phyloP scores from a whole-genome alignment of 805 yeast genomes.

The Nakazawaea ambrosiae region DNA sequence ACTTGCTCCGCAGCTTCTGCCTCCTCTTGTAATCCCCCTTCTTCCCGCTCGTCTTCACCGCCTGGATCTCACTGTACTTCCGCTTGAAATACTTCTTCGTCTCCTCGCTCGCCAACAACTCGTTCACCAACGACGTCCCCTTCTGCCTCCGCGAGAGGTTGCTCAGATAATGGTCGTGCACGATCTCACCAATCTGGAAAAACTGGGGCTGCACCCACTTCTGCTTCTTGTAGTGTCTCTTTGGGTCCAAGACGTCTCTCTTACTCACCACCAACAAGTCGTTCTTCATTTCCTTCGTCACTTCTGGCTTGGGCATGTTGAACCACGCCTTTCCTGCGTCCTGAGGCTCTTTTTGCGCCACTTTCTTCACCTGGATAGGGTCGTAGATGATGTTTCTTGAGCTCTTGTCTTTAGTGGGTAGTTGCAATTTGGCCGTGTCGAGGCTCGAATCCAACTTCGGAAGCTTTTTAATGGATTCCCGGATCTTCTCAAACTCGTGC shows the following conservation, averaged over 20 bases:
- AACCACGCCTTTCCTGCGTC: constrained; percentile 69
- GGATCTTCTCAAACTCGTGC: constrained; percentile 25
- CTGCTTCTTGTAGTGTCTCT: constrained; percentile 88
- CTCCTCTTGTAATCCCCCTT: constrained; percentile 59
- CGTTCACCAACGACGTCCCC: constrained; percentile 74
- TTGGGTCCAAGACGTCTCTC: constrained; percentile 90
- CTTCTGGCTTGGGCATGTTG: constrained; percentile 65
- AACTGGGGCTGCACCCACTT: constrained; percentile 70
- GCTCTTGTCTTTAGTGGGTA: constrained; percentile 11
- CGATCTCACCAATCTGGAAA: constrained; percentile 84
- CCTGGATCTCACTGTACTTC: constrained; percentile 76
- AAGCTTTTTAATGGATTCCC: constrained; percentile 25
- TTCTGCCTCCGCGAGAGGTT: constrained; percentile 66
- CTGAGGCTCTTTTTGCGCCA: constrained; percentile 14
- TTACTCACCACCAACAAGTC: constrained; percentile 76
- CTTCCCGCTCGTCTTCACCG: constrained; percentile 53
- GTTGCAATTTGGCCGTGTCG: constrained; percentile 16
- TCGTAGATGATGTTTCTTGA: constrained; percentile 34
- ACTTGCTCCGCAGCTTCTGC: constrained; percentile 52
- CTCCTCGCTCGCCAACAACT: constrained; percentile 67
- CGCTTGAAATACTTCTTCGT: constrained; percentile 75
- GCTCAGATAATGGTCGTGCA: constrained; percentile 67
- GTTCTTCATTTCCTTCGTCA: constrained; percentile 64
- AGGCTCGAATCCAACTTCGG: constrained; percentile 33
- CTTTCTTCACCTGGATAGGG: constrained; percentile 27